Conservation (phyloP, 257 asterid species). For the Plantago elongata region DNA sequence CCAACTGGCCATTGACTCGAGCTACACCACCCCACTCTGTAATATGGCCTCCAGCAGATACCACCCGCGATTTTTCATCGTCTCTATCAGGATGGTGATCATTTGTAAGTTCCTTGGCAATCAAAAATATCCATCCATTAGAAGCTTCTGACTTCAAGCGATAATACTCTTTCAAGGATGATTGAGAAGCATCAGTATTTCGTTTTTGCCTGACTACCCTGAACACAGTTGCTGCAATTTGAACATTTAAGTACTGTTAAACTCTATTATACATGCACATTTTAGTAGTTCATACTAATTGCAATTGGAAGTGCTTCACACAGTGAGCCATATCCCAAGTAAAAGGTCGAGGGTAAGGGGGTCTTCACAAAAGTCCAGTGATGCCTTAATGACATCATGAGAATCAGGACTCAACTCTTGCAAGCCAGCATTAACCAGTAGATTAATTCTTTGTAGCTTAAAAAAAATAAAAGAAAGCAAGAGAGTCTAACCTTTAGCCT, state of each 20-base stretch:
- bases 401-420: constrained; percentile 9
- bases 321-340: too few relatives aligned
- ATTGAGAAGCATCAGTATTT: constrained; percentile 39
- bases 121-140: constrained; percentile 58
- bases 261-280: neutral
- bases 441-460: constrained; percentile 13
- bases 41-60: constrained; percentile 89
- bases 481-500: constrained; percentile 68
- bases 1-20: constrained; percentile 92
- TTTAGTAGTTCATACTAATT: neutral
- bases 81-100: constrained; percentile 98
- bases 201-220: constrained; percentile 66
- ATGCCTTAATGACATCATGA: constrained; percentile 2
- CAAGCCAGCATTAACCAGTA: constrained; percentile 13
- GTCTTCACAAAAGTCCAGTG: too few relatives aligned
- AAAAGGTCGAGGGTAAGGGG: too few relatives aligned
- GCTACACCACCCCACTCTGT: constrained; percentile 88
- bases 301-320: neutral
- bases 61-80: constrained; percentile 81
- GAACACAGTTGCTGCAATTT: constrained; percentile 66
- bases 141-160: constrained; percentile 63
- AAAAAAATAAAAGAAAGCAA: constrained; percentile 7
- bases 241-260: constrained; percentile 24
- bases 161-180: constrained; percentile 47
- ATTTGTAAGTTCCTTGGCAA: constrained; percentile 78